Base-by-base conservation (phyloP, 148 eudicot species). In the Hydrangea macrophylla region DNA sequence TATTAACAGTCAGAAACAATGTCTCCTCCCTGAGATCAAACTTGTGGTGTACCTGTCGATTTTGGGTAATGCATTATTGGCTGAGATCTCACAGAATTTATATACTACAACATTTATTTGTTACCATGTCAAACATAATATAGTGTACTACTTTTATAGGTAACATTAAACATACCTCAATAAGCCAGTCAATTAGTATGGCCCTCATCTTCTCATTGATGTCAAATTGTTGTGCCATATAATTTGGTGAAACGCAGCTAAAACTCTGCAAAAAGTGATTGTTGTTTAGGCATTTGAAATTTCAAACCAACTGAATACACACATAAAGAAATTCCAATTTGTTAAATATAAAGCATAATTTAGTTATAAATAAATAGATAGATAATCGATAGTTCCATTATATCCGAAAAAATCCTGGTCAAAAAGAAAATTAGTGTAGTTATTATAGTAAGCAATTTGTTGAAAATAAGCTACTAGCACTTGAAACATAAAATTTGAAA, bases 21-120 rank as follows among this genome's bases (percentile, higher is more conserved):
- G 96, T 92, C 76, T 92, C 98, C 5, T 87, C 90, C 76, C 88
- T 79, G 22, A 92, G 81, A 8, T 90, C 96, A 69, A 92, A 92
- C 64, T 92, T 92, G 72, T 92, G 83, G 65, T 92, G 98, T 22
- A 92, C 97, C 97, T 92, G 89, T 78, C 39, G 48, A 74, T 65
- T 68, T 5, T 2, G 15, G 36, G 27, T 26, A 48, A 66, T 24
- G 3, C 24, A 67, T 11, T 50, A 66, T 15, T 17, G 39, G 3
- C 36, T 79, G 33, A 67, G 57, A 55, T 65, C 0, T 48, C 23
- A 48, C 7, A 48, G 23, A 17, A 18, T 48, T 48, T 15, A 48
- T 48, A n/a, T n/a, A n/a, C n/a, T n/a, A 48, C 50, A 42, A 48
- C 23, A 0, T 42, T 42, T 48, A 15, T 15, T 48, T 15, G 18